A percentile compares a stretch with the other conserved stretches of the same genome.
phyloP scores from a whole-genome alignment of 306 rosid genomes.

The Purshia tridentata region DNA sequence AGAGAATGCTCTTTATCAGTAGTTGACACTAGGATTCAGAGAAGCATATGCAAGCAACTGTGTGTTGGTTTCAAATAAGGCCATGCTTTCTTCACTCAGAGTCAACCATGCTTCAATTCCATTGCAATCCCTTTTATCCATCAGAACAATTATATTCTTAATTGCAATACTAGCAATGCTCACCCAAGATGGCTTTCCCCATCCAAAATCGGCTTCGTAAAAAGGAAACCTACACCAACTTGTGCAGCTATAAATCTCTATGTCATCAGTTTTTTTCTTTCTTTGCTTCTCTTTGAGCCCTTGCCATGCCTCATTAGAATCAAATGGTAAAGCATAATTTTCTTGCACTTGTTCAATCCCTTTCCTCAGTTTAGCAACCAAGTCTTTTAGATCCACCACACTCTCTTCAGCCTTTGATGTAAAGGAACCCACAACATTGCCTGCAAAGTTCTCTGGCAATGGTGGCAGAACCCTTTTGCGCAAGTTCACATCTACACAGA shows the following conservation, averaged over 20 bases:
- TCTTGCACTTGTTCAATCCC: background rate
- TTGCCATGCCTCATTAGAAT: background rate
- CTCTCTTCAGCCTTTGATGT: background rate
- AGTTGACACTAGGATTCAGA: background rate
- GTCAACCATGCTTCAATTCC: conserved; percentile 32
- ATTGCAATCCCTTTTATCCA: conserved; percentile 23
- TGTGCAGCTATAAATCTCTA: conserved; percentile 11
- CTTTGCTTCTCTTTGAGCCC: background rate
- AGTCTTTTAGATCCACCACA: background rate
- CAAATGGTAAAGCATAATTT: background rate
- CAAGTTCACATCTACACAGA: conserved; percentile 34
- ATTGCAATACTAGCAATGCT: conserved; percentile 15
- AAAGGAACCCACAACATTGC: conserved; percentile 14
- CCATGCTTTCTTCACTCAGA: conserved; percentile 24
- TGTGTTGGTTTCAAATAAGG: conserved; percentile 4
- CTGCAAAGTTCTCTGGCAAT: conserved; percentile 24
- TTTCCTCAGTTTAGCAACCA: conserved; percentile 9
- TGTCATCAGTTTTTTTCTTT: background rate
- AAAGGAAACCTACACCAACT: conserved; percentile 27
- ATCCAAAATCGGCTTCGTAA: conserved; percentile 30
- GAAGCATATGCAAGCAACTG: conserved; percentile 32
- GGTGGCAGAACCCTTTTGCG: conserved; percentile 30
- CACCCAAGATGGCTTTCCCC: conserved; percentile 36
- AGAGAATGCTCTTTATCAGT: background rate
- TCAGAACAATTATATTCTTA: conserved; percentile 21